phyloP scores from a whole-genome alignment of 352 stramenopile species.

The Phytophthora quininea region DNA sequence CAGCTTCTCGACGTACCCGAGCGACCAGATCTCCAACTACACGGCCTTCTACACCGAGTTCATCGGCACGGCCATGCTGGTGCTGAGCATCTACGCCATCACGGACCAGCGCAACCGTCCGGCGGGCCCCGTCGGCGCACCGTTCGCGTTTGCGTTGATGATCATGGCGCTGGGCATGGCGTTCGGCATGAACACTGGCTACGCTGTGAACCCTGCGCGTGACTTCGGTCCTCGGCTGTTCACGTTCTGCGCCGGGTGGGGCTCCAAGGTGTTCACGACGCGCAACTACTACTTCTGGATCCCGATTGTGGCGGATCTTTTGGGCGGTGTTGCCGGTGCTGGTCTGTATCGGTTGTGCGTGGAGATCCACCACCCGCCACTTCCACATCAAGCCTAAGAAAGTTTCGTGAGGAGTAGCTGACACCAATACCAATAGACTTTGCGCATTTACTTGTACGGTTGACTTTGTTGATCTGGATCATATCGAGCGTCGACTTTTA shows the following conservation, averaged over 20 bases:
- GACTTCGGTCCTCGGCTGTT: conserved; percentile 57
- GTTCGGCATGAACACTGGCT: conserved; percentile 52
- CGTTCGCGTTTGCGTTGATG: conserved; percentile 46
- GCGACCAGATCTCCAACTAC: conserved; percentile 41
- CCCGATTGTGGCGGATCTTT: conserved; percentile 36
- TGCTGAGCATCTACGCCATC: conserved; percentile 54
- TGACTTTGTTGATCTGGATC: too few species aligned
- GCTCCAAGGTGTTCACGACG: conserved; percentile 48
- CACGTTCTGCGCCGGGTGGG: conserved; percentile 39
- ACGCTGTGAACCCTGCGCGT: conserved; percentile 57
- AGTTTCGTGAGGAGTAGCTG: too few species aligned
- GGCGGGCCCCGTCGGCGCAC: conserved; percentile 29
- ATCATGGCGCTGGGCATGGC: conserved; percentile 62
- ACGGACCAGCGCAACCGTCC: conserved; percentile 50
- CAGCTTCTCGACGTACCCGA: conserved; percentile 52
- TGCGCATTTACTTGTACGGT: too few species aligned
- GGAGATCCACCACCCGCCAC: conserved; percentile 46
- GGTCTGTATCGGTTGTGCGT: conserved; percentile 43
- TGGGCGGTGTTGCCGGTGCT: conserved; percentile 38
- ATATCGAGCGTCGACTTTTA: too few species aligned
- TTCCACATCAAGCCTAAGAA: conserved; percentile 12
- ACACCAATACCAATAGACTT: too few species aligned
- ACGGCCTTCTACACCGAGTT: conserved; percentile 62
- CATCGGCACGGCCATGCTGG: conserved; percentile 52
- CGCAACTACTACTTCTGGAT: conserved; percentile 55